These are phyloP conservation scores for Epicoccum nigrum DNA, from an alignment of 2,329 filamentous ascomycete species.

Conservation along the genomic window DNA sequence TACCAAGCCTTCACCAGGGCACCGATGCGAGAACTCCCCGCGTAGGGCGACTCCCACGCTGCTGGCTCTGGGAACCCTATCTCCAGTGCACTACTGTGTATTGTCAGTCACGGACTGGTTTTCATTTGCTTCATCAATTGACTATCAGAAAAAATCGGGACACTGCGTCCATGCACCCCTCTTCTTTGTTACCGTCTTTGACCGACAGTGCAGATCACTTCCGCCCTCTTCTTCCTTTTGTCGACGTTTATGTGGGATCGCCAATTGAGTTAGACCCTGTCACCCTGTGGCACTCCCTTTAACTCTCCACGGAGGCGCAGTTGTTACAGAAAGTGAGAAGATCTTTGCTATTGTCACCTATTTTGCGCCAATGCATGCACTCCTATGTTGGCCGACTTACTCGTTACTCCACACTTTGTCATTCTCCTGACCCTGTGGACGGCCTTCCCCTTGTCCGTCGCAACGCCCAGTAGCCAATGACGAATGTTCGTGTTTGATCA, in stretches of 20 bases:
- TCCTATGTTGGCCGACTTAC: conserved; percentile 4
- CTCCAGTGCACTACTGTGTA: conserved; percentile 2
- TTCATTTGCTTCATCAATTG: conserved; percentile 6
- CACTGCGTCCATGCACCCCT: conserved; percentile 19
- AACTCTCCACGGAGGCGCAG: conserved; percentile 9
- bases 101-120: conserved; percentile 2
- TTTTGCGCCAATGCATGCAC: not conserved
- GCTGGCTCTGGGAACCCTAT: not conserved
- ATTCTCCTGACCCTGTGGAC: conserved; percentile 1
- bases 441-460: not conserved
- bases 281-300: conserved; percentile 34
- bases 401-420: not conserved
- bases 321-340: conserved; percentile 10
- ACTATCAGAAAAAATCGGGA: conserved; percentile 17
- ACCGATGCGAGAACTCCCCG: not conserved
- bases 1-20: conserved; percentile 2
- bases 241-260: conserved; percentile 32
- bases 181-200: conserved; percentile 21
- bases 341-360: conserved; percentile 12
- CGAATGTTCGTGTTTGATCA: conserved; percentile 28
- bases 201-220: conserved; percentile 30
- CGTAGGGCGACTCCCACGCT: not conserved
- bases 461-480: conserved; percentile 14
- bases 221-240: conserved; percentile 22
- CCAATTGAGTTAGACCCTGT: conserved; percentile 36